These are phyloP conservation scores for Scutellaria barbata DNA, from an alignment of 257 asterid species.

Conservation along the genomic window DNA sequence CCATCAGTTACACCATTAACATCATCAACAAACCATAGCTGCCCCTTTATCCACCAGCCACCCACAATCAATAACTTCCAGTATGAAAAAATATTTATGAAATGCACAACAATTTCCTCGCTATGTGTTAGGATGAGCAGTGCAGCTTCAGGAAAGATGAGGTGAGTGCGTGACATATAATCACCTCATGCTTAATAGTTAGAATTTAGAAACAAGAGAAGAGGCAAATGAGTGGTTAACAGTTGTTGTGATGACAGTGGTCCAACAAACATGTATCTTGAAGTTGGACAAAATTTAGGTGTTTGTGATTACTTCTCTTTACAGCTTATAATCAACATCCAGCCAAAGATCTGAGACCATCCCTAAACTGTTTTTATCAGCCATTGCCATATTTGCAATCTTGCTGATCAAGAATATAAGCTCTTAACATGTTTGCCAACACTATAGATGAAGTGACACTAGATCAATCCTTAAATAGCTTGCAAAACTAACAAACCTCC, in stretches of 20 bases:
- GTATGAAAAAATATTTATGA: not conserved
- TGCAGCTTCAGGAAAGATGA: not conserved
- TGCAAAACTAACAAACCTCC: not conserved
- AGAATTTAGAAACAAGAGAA: not conserved
- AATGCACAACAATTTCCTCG: not conserved
- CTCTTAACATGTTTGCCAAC: constrained; percentile 7
- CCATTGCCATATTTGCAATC: not conserved
- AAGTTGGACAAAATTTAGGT: not conserved
- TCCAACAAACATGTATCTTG: not conserved
- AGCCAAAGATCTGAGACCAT: not conserved
- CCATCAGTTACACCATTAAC: not conserved
- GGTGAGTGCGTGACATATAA: not conserved
- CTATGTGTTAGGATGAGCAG: not conserved
- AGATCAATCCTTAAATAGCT: not conserved
- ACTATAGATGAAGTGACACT: not conserved
- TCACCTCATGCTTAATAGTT: not conserved
- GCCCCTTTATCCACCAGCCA: not conserved
- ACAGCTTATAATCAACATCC: not conserved
- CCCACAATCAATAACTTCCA: not conserved
- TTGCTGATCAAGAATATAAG: not conserved
- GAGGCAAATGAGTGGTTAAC: not conserved
- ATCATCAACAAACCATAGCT: not conserved
- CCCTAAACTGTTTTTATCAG: not conserved
- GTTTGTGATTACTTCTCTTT: not conserved
- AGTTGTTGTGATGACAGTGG: not conserved